Evolutionary conservation across 2,329 filamentous ascomycete genomes (phyloP).

Genomic region (Alternaria dauci): DNA sequence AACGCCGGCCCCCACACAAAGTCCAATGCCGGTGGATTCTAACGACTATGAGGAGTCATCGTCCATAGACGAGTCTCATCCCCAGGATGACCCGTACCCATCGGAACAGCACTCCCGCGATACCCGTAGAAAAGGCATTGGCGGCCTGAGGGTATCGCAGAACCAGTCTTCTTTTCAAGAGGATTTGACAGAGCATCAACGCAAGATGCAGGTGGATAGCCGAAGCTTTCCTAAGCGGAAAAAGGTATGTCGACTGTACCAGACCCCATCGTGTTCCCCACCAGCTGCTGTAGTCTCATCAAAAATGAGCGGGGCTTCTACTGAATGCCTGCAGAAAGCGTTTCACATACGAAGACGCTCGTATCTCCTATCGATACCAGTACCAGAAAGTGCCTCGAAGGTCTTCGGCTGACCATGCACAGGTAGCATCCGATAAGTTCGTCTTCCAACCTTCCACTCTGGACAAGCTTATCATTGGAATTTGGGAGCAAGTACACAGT

Average conservation of each 20-base stretch:
- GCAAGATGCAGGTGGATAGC: constrained; percentile 45
- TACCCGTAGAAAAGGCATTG: constrained; percentile 36
- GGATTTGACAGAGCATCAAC: constrained; percentile 43
- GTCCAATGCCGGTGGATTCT: constrained; percentile 21
- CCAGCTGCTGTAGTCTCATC: background rate
- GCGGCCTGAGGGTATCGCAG: constrained; percentile 40
- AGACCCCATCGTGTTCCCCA: background rate
- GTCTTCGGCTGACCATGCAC: background rate
- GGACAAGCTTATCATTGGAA: constrained; percentile 59
- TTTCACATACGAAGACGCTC: background rate
- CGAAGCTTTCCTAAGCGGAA: constrained; percentile 45
- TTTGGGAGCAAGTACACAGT: constrained; percentile 60
- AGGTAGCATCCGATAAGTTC: constrained; percentile 46
- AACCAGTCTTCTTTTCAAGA: constrained; percentile 34
- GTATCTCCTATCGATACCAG: background rate
- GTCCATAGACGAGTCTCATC: constrained; percentile 12
- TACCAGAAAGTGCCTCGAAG: background rate
- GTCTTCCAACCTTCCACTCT: constrained; percentile 58
- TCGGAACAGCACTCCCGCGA: constrained; percentile 9
- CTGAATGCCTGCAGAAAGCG: background rate
- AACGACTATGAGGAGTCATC: constrained; percentile 17
- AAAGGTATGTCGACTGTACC: constrained; percentile 22
- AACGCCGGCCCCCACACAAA: constrained; percentile 34
- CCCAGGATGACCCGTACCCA: constrained; percentile 8
- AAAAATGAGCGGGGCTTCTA: background rate